Base-by-base conservation (phyloP, 2,329 filamentous ascomycete genomes). In the Hypoxylon sp. region DNA sequence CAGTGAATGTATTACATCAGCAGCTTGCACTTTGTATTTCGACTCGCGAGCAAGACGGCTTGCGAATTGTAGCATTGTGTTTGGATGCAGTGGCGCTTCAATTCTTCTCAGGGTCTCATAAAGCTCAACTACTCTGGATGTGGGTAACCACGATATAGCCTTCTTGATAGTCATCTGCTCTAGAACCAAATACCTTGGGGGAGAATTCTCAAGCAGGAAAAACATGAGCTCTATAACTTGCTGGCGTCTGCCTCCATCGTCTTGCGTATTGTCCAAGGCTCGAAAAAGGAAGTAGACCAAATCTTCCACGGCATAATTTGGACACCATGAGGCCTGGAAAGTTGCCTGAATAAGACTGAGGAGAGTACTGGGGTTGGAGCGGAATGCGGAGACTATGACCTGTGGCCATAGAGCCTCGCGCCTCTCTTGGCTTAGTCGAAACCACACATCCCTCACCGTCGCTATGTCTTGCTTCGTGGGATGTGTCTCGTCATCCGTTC, bases 21-120 rank as follows among this genome's bases (percentile, higher is more conserved):
- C 80, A 0, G 86, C 81, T 9, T 74, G 31, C 14, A 72, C 67
- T 67, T 86, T 87, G 72, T 83, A 78, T 3, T 72, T 66, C 11
- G 73, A 69, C 8, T 75, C 73, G 50, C 76, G 75, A 0, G 86
- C 84, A 26, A 90, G 74, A 3, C 77, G 80, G 46, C 77, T 78
- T 2, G 85, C 85, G 47, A 87, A 81, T 1, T 86, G 83, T 2
- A 87, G 73, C 14, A 80, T 75, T 0, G 86, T 88, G 66, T 84
- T 76, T 9, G 71, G 68, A 29, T 63, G 56, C 33, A 78, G 62
- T 13, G 70, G 70, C 54, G 75, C 74, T n/a, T 74, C 70, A 13
- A 65, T 61, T 9, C 17, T 54, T 52, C 62, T 67, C 33, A 78
- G 56, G 19, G 56, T 19, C 50, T 78, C 48, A 48, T 73, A 73